Evolutionary conservation across 2,329 filamentous ascomycete genomes (phyloP).

Genomic region (Fusarium cicatricum): DNA sequence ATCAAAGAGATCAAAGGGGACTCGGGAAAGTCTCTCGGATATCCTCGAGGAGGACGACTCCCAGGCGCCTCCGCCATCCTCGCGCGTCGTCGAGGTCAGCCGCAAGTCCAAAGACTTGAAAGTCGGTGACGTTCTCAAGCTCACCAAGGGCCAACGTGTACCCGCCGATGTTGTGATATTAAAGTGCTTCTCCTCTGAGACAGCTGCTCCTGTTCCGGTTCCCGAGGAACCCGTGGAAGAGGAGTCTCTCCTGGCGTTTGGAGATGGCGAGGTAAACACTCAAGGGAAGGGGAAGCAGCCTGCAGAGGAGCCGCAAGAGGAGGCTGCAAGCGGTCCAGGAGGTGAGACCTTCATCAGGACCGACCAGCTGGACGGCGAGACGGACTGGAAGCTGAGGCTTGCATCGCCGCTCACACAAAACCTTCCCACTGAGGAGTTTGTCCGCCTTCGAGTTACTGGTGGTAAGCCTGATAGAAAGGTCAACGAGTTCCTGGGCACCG

Average conservation of each 20-base stretch:
- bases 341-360: conserved; percentile 98
- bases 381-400: conserved; percentile 95
- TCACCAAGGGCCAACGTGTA: conserved; percentile 90
- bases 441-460: conserved; percentile 75
- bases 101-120: conserved; percentile 89
- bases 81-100: conserved; percentile 69
- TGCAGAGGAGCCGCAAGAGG: conserved; percentile 37
- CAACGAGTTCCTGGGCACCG: conserved; percentile 92
- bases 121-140: conserved; percentile 94
- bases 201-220: conserved; percentile 42
- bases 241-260: conserved; percentile 54
- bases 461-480: conserved; percentile 93
- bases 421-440: conserved; percentile 76
- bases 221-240: conserved; percentile 48
- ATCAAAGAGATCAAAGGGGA: conserved; percentile 43
- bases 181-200: conserved; percentile 76
- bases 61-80: conserved; percentile 53
- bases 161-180: conserved; percentile 94
- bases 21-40: conserved; percentile 60
- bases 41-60: conserved; percentile 72
- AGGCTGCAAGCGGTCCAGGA: conserved; percentile 53
- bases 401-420: conserved; percentile 86
- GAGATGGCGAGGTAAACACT: conserved; percentile 46
- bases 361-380: conserved; percentile 96
- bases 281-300: conserved; percentile 49